Evolutionary conservation across 352 stramenopile species (phyloP).

Genomic region (Globisporangium cylindrosporum): DNA sequence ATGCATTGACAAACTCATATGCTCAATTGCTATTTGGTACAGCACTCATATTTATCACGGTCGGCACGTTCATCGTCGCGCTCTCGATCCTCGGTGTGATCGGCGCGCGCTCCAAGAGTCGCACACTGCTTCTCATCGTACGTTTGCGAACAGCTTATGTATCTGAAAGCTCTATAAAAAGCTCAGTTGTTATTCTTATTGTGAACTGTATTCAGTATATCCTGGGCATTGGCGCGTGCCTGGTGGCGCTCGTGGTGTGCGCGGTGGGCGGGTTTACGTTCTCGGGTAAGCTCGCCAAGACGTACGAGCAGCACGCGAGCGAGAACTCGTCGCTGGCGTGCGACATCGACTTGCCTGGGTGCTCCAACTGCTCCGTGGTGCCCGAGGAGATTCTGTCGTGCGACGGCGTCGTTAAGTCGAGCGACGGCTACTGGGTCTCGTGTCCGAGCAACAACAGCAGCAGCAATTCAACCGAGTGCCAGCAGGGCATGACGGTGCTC

Average conservation of each 20-base stretch:
- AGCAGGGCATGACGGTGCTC: slow-evolving; percentile 52
- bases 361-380: slow-evolving; percentile 68
- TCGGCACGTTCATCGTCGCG: slow-evolving; percentile 62
- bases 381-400: slow-evolving; percentile 29
- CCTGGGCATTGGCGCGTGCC: slow-evolving; percentile 55
- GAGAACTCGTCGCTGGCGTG: slow-evolving; percentile 52
- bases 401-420: slow-evolving; percentile 35
- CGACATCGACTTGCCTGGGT: slow-evolving; percentile 58
- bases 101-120: slow-evolving; percentile 66
- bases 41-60: slow-evolving; percentile 71
- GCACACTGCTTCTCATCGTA: slow-evolving; percentile 76
- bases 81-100: slow-evolving; percentile 68
- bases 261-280: slow-evolving; percentile 65
- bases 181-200: background rate
- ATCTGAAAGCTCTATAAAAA: background rate
- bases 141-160: background rate
- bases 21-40: background rate
- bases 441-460: slow-evolving; percentile 28
- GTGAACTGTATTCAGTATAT: slow-evolving; percentile 47
- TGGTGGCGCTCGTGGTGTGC: slow-evolving; percentile 61
- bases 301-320: slow-evolving; percentile 44
- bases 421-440: slow-evolving; percentile 38
- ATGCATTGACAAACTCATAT: background rate
- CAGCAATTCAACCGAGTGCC: slow-evolving; percentile 25
- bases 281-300: slow-evolving; percentile 50